phyloP scores from a whole-genome alignment of 2,329 filamentous ascomycete species.

The Neonectria sp. region DNA sequence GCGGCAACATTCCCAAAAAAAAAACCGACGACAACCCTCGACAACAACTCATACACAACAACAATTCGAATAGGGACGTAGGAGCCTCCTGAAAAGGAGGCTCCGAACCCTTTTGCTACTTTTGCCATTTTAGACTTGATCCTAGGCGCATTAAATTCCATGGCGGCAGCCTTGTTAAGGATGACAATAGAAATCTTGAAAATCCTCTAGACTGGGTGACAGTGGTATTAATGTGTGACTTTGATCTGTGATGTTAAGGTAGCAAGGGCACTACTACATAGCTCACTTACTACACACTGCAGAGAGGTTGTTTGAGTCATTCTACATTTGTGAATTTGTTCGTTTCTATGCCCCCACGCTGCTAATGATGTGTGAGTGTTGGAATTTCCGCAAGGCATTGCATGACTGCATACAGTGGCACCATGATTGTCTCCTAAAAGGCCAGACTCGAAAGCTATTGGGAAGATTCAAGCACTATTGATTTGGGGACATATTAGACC shows the following conservation, averaged over 20 bases:
- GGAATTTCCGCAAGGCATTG: too few species aligned
- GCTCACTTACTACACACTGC: too few species aligned
- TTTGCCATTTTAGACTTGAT: not conserved
- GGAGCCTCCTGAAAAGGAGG: conserved; percentile 32
- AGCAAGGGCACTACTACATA: not conserved
- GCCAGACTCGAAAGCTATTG: not conserved
- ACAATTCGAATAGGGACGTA: conserved; percentile 43
- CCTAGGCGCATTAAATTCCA: too few species aligned
- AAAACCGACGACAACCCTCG: conserved; percentile 28
- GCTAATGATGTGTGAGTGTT: too few species aligned
- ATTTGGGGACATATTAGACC: not conserved
- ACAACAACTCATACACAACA: not conserved
- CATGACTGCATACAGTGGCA: too few species aligned
- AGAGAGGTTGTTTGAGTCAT: too few species aligned
- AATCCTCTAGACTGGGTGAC: not conserved
- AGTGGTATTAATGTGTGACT: not conserved
- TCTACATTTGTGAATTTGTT: too few species aligned
- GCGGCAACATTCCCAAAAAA: not conserved
- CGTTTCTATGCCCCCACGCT: too few species aligned
- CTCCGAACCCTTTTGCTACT: conserved; percentile 50
- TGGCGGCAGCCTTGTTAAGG: not conserved
- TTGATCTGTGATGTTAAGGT: not conserved
- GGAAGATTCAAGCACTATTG: not conserved
- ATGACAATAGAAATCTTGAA: not conserved
- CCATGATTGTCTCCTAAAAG: not conserved